phyloP scores from a whole-genome alignment of 192 early-diverging fungal species.

The Cetraspora pellucida region DNA sequence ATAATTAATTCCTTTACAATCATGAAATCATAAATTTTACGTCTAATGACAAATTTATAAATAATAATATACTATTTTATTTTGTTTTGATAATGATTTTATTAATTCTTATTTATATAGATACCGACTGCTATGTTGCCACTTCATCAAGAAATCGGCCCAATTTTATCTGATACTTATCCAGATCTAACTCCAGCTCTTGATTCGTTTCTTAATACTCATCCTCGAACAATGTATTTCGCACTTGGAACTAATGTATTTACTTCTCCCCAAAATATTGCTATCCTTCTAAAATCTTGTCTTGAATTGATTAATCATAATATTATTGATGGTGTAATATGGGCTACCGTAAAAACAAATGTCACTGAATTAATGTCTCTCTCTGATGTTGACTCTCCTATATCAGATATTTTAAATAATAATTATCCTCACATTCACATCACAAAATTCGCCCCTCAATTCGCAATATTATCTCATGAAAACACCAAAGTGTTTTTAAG shows the following conservation, averaged over 20 bases:
- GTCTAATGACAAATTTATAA: too few relatives aligned
- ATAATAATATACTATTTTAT: too few relatives aligned
- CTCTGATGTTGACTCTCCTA: background rate
- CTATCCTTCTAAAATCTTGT: constrained; percentile 34
- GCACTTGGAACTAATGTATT: constrained; percentile 40
- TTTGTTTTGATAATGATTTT: too few relatives aligned
- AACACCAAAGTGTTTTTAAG: constrained; percentile 37
- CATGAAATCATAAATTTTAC: too few relatives aligned
- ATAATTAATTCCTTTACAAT: too few relatives aligned
- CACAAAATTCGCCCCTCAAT: constrained; percentile 37
- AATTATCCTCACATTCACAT: constrained; percentile 21
- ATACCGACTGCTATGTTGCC: too few relatives aligned
- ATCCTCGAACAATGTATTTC: constrained; percentile 33
- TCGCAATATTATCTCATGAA: constrained; percentile 37
- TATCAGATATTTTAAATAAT: background rate
- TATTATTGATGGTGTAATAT: too few relatives aligned
- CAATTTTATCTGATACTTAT: constrained; percentile 38
- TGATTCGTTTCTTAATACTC: constrained; percentile 21
- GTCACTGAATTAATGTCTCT: background rate
- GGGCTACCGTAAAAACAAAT: background rate
- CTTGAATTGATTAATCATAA: constrained; percentile 33
- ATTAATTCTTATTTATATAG: too few relatives aligned
- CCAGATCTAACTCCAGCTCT: background rate
- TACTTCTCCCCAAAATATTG: constrained; percentile 5
- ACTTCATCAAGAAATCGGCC: constrained; percentile 37